phyloP scores from a whole-genome alignment of 106 monocot genomes.

The Platanthera zijinensis region DNA sequence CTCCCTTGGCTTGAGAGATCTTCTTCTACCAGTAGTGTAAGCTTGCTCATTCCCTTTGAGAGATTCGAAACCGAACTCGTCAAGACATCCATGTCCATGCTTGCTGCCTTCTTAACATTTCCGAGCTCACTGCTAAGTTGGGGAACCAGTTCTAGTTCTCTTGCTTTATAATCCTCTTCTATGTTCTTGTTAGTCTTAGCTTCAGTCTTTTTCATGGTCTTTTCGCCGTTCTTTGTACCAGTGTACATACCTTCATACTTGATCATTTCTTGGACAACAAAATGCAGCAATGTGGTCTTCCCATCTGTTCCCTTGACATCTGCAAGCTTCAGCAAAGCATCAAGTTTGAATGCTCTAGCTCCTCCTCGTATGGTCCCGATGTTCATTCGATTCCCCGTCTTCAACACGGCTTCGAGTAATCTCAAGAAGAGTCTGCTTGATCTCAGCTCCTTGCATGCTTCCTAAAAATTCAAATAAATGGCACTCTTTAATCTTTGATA shows the following conservation, averaged over 20 bases:
- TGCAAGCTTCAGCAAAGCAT: slow-evolving; percentile 78
- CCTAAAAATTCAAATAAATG: slow-evolving; percentile 29
- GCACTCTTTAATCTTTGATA: background rate
- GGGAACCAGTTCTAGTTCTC: slow-evolving; percentile 55
- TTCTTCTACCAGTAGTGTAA: slow-evolving; percentile 30
- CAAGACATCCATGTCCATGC: slow-evolving; percentile 60
- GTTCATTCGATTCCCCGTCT: slow-evolving; percentile 92
- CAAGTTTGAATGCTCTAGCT: slow-evolving; percentile 90
- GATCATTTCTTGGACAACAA: slow-evolving; percentile 85
- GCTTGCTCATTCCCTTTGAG: slow-evolving; percentile 35
- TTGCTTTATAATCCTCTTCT: slow-evolving; percentile 25
- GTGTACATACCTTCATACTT: slow-evolving; percentile 33
- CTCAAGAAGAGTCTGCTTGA: slow-evolving; percentile 76
- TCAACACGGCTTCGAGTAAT: slow-evolving; percentile 85
- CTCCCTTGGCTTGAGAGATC: slow-evolving; percentile 17
- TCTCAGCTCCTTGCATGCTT: slow-evolving; percentile 86
- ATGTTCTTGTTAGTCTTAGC: slow-evolving; percentile 18
- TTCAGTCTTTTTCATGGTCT: background rate
- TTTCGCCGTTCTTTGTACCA: slow-evolving; percentile 7
- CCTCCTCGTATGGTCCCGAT: slow-evolving; percentile 85
- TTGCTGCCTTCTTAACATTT: slow-evolving; percentile 77
- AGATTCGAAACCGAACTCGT: slow-evolving; percentile 57
- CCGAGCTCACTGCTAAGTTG: slow-evolving; percentile 62
- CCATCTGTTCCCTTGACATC: slow-evolving; percentile 91
- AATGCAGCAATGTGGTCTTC: slow-evolving; percentile 87